Conservation (phyloP, 257 asterid species). For the Fraxinus cuspidata region DNA sequence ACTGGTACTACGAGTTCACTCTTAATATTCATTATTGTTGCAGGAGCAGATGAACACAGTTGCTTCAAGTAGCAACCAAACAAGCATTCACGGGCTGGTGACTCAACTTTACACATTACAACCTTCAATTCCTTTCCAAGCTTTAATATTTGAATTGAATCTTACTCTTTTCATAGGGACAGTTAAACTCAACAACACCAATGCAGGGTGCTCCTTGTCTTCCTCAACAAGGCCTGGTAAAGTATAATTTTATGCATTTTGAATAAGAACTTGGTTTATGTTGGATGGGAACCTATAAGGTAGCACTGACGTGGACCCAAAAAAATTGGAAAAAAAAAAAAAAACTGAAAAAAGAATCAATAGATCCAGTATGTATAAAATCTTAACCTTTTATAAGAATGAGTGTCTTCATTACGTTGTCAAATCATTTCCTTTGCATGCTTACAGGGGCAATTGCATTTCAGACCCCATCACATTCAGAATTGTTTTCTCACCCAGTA, state of each 20-base stretch:
- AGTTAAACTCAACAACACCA: constrained; percentile 25
- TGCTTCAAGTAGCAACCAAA: constrained; percentile 23
- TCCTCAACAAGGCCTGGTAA: constrained; percentile 31
- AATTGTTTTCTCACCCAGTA: constrained; percentile 17
- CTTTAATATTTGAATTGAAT: not conserved
- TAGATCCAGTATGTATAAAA: not conserved
- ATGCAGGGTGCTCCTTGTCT: constrained; percentile 18
- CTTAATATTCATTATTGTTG: not conserved
- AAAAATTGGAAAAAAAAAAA: not conserved
- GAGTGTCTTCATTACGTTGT: not conserved
- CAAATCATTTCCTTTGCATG: constrained; percentile 10
- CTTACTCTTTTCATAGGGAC: constrained; percentile 30
- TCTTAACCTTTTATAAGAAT: not conserved
- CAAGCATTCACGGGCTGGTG: constrained; percentile 31
- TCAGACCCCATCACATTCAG: constrained; percentile 18
- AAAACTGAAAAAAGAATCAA: not conserved
- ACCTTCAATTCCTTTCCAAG: not conserved
- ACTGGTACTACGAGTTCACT: not conserved
- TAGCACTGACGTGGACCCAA: not conserved
- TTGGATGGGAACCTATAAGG: not conserved
- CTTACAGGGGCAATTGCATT: constrained; percentile 30
- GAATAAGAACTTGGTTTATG: not conserved
- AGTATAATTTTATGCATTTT: not conserved
- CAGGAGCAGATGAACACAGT: constrained; percentile 33
- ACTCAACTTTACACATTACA: constrained; percentile 16